Evolutionary conservation across 129 eudicot genomes (phyloP), one percentile per base, ranked within the genome.

Genomic region (Ambrosia artemisiifolia): DNA sequence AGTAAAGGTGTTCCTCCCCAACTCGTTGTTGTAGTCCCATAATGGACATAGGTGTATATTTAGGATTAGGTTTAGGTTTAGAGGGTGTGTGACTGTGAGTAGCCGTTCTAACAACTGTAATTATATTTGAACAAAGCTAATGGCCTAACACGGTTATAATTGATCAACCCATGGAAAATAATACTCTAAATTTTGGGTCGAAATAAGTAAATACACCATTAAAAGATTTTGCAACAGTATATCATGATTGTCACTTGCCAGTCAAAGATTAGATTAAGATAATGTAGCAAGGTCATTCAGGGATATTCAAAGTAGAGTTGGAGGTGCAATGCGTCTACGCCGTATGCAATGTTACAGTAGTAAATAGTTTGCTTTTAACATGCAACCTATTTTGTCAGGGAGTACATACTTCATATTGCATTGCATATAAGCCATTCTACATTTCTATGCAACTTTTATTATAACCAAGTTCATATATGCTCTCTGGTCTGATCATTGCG

Each of bases 41-140:
- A n/a, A n/a, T n/a, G n/a, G n/a, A n/a, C n/a, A n/a, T 24, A 0
- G 28, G 28, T 24, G 28, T 24, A 1, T 0, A 24, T 24, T 24
- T 24, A 24, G 28, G 28, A 24, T 0, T 24, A 24, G 28, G 1
- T 24, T 24, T 24, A 24, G n/a, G n/a, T n/a, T n/a, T n/a, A n/a
- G n/a, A n/a, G 28, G 28, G 28, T 24, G 28, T 24, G 28, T n/a
- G n/a, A n/a, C n/a, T n/a, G n/a, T n/a, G n/a, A n/a, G n/a, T n/a
- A n/a, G n/a, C n/a, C n/a, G n/a, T 24, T 24, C 28, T 24, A 24
- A 24, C 0, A 24, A 24, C 1, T 24, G 28, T 44, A 11, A 13
- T 24, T 66, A 5, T 44, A 11, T 66, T 65, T 65, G 38, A 66
- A 24, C 19, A 66, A 42, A 65, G 70, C 51, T n/a, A 42, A 6